Percentiles rank a stretch among this genome's conserved stretches.
These are phyloP conservation scores for Chlamydomonas sp. DNA, from an alignment of 139 green algal species.

Conservation along the genomic window DNA sequence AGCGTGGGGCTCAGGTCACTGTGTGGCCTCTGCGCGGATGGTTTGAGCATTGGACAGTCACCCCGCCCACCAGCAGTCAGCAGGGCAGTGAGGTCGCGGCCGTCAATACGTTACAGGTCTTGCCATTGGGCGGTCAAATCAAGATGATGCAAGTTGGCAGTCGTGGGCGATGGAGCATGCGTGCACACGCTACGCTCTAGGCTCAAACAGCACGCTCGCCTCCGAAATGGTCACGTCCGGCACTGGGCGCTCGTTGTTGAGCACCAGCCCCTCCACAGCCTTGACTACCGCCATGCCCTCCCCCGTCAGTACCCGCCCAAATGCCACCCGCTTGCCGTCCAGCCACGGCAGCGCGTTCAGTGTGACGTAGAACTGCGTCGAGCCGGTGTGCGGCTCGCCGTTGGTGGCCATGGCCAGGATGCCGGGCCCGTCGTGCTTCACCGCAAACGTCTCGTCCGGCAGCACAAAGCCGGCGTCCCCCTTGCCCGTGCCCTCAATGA, in stretches of 20 bases:
- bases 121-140: too few relatives aligned
- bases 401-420: constrained; percentile 36
- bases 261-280: background rate
- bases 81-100: too few relatives aligned
- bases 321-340: constrained; percentile 41
- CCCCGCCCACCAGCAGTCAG: too few relatives aligned
- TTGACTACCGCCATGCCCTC: constrained; percentile 1
- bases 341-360: constrained; percentile 30
- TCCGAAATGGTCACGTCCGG: constrained; percentile 23
- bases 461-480: constrained; percentile 28
- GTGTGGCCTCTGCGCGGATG: too few relatives aligned
- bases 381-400: constrained; percentile 27
- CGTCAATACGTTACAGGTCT: too few relatives aligned
- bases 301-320: constrained; percentile 24
- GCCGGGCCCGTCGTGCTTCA: constrained; percentile 31
- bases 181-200: too few relatives aligned
- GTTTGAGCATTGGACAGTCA: too few relatives aligned
- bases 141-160: too few relatives aligned
- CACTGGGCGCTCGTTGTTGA: constrained; percentile 29
- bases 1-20: too few relatives aligned
- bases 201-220: background rate
- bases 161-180: too few relatives aligned
- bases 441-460: constrained; percentile 31
- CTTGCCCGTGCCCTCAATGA: constrained; percentile 40
- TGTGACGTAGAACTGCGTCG: constrained; percentile 41